Evolutionary conservation across 352 stramenopile species (phyloP).

Genomic region (Saprolegnia diclina): DNA sequence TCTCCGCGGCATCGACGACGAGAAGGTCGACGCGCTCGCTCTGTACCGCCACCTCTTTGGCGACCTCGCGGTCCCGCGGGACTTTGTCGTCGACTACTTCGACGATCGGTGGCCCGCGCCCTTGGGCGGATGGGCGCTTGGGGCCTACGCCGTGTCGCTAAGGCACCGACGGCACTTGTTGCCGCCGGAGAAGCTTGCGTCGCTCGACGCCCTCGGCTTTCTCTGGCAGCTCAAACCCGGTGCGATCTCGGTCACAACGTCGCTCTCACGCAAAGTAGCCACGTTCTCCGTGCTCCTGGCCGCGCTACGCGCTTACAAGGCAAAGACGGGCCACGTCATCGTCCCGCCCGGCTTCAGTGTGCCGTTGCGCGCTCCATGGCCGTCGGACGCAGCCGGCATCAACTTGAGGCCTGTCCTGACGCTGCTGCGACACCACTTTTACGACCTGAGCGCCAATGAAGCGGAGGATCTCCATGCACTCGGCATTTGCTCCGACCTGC

Average conservation of each 20-base stretch:
- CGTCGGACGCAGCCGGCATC: background rate
- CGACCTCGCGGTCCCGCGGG: background rate
- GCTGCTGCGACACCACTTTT: background rate
- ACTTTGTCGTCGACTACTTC: background rate
- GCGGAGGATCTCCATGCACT: background rate
- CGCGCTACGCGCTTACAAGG: too few relatives aligned
- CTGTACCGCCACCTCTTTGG: background rate
- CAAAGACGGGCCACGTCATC: too few relatives aligned
- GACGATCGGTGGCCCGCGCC: background rate
- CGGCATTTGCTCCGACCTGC: background rate
- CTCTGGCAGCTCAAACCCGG: background rate
- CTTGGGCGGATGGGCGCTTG: background rate
- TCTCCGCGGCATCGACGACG: too few relatives aligned
- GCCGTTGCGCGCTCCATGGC: background rate
- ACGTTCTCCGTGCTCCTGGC: too few relatives aligned
- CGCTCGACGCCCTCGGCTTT: slow-evolving; percentile 4
- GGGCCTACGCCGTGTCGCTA: background rate
- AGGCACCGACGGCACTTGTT: background rate
- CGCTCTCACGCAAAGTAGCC: too few relatives aligned
- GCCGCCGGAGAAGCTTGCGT: background rate
- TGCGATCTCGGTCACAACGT: too few relatives aligned
- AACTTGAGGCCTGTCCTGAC: background rate
- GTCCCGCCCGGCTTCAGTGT: background rate
- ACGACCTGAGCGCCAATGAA: background rate
- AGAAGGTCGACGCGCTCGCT: background rate